Conservation (phyloP, 2,329 filamentous ascomycete species). For the Fusarium sp. region DNA sequence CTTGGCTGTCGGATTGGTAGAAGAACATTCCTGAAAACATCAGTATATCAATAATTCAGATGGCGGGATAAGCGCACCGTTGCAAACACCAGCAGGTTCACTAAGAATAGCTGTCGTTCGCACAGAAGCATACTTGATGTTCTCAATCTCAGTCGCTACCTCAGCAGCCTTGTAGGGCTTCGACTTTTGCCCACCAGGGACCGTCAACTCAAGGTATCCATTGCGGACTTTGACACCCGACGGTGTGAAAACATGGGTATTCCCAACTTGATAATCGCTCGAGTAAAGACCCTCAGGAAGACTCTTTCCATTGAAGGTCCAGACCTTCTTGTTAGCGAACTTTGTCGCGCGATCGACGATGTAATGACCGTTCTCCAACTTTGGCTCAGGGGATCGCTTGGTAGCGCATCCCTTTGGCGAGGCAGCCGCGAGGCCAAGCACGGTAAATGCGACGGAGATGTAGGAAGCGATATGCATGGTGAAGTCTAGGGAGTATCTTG, state of each 20-base stretch:
- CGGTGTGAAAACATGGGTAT: constrained; percentile 9
- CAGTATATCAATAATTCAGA: accelerated
- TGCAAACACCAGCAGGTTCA: constrained; percentile 44
- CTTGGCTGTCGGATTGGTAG: constrained; percentile 41
- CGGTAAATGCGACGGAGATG: constrained; percentile 16
- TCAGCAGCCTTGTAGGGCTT: constrained; percentile 41
- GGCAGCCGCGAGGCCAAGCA: constrained; percentile 22
- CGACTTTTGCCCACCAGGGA: constrained; percentile 39
- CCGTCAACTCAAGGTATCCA: constrained; percentile 44
- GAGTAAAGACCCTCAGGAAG: constrained; percentile 37
- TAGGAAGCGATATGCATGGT: constrained; percentile 33
- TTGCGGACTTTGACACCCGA: constrained; percentile 37
- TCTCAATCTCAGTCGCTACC: constrained; percentile 35
- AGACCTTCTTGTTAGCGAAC: constrained; percentile 39
- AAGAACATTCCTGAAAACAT: constrained; percentile 43
- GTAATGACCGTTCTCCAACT: constrained; percentile 33
- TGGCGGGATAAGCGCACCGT: constrained; percentile 21
- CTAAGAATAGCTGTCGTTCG: constrained; percentile 43
- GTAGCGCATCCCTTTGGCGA: neutral
- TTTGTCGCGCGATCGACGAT: constrained; percentile 25
- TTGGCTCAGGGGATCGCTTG: constrained; percentile 32
- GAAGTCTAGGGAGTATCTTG: neutral
- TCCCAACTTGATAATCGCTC: constrained; percentile 34
- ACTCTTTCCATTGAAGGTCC: constrained; percentile 32
- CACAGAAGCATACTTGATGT: constrained; percentile 46